Conservation (phyloP, 2,329 filamentous ascomycete genomes). For the Calycina herbarum region DNA sequence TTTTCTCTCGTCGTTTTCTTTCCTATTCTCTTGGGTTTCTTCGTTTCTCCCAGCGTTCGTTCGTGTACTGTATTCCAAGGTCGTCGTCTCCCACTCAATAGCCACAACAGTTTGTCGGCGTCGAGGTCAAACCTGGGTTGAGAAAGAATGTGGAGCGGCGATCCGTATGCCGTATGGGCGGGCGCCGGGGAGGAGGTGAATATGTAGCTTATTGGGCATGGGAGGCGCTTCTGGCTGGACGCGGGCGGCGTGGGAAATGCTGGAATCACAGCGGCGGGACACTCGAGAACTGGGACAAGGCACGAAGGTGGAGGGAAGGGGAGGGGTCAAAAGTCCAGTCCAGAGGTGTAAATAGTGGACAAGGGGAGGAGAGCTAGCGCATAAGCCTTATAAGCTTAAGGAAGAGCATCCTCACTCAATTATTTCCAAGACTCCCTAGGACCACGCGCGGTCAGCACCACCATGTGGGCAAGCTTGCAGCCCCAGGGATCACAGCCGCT, state of each 20-base stretch:
- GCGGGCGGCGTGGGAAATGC: slow-evolving; percentile 6
- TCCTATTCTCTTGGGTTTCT: not conserved
- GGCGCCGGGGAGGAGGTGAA: slow-evolving; percentile 39
- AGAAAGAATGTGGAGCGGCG: slow-evolving; percentile 40
- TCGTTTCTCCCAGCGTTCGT: not conserved
- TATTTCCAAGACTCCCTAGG: not conserved
- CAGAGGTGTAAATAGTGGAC: slow-evolving; percentile 15
- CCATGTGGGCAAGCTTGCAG: slow-evolving; percentile 4
- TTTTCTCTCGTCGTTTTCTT: not conserved
- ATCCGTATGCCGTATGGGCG: slow-evolving; percentile 39
- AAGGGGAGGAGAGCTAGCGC: slow-evolving; percentile 6
- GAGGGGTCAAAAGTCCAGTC: slow-evolving; percentile 15
- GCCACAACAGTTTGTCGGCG: slow-evolving; percentile 17
- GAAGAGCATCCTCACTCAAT: not conserved
- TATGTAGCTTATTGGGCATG: slow-evolving; percentile 38
- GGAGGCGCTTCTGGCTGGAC: slow-evolving; percentile 13
- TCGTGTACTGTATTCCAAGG: not conserved
- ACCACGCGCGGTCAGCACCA: slow-evolving; percentile 6
- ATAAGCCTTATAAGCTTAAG: slow-evolving; percentile 14
- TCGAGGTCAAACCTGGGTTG: slow-evolving; percentile 26
- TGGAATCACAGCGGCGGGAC: slow-evolving; percentile 1
- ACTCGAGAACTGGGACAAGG: slow-evolving; percentile 15
- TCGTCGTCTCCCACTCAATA: slow-evolving; percentile 1
- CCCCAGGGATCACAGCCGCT: slow-evolving; percentile 5
- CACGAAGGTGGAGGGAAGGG: slow-evolving; percentile 1